Evolutionary conservation across 371 early-diverging fungal species (phyloP).

Genomic region (Haplosporangium sp.): DNA sequence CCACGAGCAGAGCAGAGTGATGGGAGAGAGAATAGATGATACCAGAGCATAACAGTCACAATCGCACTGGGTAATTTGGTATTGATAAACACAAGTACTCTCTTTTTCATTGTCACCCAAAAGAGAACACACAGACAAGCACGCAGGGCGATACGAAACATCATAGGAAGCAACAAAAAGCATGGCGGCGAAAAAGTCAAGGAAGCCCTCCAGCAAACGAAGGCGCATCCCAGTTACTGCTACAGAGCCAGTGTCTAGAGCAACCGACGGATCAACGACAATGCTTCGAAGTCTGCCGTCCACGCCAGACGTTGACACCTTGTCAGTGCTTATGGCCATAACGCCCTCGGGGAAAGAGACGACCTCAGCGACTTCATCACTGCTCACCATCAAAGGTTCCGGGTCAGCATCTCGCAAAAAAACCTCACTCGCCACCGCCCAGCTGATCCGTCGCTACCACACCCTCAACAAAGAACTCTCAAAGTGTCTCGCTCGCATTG

Average conservation of each 20-base stretch:
- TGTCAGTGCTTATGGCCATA: slow-evolving; percentile 30
- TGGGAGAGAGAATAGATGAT: too few relatives aligned
- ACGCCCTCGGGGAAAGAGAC: slow-evolving; percentile 39
- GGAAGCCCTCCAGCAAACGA: slow-evolving; percentile 3
- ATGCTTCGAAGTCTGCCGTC: neutral
- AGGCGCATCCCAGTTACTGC: slow-evolving; percentile 27
- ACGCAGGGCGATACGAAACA: too few relatives aligned
- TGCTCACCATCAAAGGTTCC: slow-evolving; percentile 36
- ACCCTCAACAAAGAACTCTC: slow-evolving; percentile 79
- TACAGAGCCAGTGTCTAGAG: neutral
- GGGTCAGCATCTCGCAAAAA: slow-evolving; percentile 36
- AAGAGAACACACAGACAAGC: too few relatives aligned
- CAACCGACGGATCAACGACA: neutral
- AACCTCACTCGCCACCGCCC: slow-evolving; percentile 63
- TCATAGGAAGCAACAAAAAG: neutral
- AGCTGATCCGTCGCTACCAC: slow-evolving; percentile 78
- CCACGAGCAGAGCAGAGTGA: too few relatives aligned
- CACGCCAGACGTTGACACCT: slow-evolving; percentile 7
- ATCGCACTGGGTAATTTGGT: too few relatives aligned
- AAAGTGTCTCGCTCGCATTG: slow-evolving; percentile 49
- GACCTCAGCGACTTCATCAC: slow-evolving; percentile 40
- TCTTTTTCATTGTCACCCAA: too few relatives aligned
- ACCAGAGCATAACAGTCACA: too few relatives aligned
- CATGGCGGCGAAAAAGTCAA: neutral
- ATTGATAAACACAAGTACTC: too few relatives aligned